Evolutionary conservation across 164 flowering plant genomes (phyloP).

Genomic region (Macadamia integrifolia): DNA sequence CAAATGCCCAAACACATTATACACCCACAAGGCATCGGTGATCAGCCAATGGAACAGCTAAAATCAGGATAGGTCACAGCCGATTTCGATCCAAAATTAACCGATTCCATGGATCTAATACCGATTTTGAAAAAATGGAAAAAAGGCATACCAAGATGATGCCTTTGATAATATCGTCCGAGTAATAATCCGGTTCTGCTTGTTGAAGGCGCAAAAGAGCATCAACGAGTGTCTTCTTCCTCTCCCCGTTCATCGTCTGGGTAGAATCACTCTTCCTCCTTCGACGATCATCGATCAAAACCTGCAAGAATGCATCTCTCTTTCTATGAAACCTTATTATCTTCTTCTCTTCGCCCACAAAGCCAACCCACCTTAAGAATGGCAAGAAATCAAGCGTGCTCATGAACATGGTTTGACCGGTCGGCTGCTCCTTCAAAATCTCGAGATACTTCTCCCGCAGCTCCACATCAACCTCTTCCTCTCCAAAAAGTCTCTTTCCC

Average conservation of each 20-base stretch:
- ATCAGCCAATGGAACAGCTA: too few species aligned
- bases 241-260: not conserved
- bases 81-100: too few species aligned
- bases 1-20: too few species aligned
- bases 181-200: not conserved
- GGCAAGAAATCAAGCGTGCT: constrained; percentile 26
- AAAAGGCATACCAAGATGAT: not conserved
- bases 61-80: too few species aligned
- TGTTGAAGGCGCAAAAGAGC: not conserved
- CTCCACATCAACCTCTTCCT: not conserved
- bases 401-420: not conserved
- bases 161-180: constrained; percentile 4
- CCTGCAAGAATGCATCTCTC: constrained; percentile 20
- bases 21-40: too few species aligned
- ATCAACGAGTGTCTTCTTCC: constrained; percentile 25
- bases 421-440: not conserved
- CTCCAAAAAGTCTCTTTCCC: constrained; percentile 23
- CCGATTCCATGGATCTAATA: too few species aligned
- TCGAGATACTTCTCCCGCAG: constrained; percentile 10
- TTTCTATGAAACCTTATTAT: constrained; percentile 1
- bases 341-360: constrained; percentile 15
- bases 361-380: constrained; percentile 21
- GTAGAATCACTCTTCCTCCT: not conserved
- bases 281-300: constrained; percentile 13
- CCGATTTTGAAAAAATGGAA: too few species aligned